Conservation (phyloP, 306 rosid genomes). For the Acmispon strigosus region DNA sequence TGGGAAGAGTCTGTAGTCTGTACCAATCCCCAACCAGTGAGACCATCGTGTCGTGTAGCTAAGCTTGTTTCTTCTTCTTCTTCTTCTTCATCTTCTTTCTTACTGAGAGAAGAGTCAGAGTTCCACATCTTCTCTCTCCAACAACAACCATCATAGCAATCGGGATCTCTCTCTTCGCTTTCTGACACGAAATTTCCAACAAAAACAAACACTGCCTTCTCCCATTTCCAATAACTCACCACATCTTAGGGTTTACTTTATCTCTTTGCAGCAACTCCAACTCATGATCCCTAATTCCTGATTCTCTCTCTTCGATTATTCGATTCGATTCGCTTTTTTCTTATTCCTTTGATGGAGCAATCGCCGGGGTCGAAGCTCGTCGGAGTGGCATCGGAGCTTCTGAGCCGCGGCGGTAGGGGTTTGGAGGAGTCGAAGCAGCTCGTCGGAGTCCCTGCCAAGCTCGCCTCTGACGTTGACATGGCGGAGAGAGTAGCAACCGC, state of each 20-base stretch:
- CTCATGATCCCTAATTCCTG: slow-evolving; percentile 17
- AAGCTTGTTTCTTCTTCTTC: background rate
- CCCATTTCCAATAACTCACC: slow-evolving; percentile 29
- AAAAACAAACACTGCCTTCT: slow-evolving; percentile 30
- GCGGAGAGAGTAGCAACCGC: background rate
- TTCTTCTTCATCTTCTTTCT: background rate
- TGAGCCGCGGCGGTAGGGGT: background rate
- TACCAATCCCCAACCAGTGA: slow-evolving; percentile 29
- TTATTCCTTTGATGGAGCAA: slow-evolving; percentile 13
- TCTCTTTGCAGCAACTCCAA: background rate
- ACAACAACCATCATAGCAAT: background rate
- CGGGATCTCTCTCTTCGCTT: background rate
- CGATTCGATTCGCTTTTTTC: background rate
- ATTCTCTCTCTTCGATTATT: background rate
- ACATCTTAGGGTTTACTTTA: slow-evolving; percentile 53
- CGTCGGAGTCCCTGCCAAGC: slow-evolving; percentile 15
- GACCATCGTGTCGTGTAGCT: slow-evolving; percentile 11
- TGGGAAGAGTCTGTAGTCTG: background rate
- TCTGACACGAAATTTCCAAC: slow-evolving; percentile 31
- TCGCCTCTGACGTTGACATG: slow-evolving; percentile 10
- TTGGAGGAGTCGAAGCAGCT: slow-evolving; percentile 28
- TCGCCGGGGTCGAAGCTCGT: background rate
- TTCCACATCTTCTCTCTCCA: slow-evolving; percentile 19
- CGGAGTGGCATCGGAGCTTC: background rate
- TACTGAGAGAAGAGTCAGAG: slow-evolving; percentile 5